Percentiles rank a stretch among this genome's conserved stretches.
phyloP scores from a whole-genome alignment of 306 rosid genomes.

The Leucaena leucocephala region DNA sequence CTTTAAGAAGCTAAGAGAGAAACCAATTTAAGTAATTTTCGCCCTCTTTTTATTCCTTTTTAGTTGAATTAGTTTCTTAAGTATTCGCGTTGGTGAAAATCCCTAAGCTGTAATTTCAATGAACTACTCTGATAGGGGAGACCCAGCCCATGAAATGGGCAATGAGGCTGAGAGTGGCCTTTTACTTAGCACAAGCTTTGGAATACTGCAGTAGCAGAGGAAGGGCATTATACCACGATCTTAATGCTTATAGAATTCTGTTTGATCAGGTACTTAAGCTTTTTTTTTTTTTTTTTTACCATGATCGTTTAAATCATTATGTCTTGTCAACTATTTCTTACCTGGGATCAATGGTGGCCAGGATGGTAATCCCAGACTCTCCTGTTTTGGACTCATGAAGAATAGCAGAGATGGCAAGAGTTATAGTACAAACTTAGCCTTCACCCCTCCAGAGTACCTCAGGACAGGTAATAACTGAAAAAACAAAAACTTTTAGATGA shows the following conservation, averaged over 20 bases:
- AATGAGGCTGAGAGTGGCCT: slow-evolving; percentile 98
- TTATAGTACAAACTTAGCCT: slow-evolving; percentile 94
- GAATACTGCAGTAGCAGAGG: slow-evolving; percentile 89
- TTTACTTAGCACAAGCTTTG: slow-evolving; percentile 92
- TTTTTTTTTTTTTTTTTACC: not conserved
- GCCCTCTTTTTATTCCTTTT: slow-evolving; percentile 15
- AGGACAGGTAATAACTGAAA: slow-evolving; percentile 68
- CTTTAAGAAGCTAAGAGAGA: slow-evolving; percentile 17
- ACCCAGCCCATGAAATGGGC: slow-evolving; percentile 98
- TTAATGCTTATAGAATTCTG: slow-evolving; percentile 93
- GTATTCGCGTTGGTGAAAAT: not conserved
- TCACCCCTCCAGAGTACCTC: slow-evolving; percentile 98
- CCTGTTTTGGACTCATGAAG: slow-evolving; percentile 99
- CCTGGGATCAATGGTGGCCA: slow-evolving; percentile 42
- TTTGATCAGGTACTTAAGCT: slow-evolving; percentile 70
- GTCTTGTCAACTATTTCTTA: slow-evolving; percentile 33
- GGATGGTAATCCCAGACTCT: slow-evolving; percentile 91
- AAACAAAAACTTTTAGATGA: not conserved
- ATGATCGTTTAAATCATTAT: slow-evolving; percentile 5
- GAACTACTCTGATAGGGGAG: slow-evolving; percentile 71
- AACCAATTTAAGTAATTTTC: slow-evolving; percentile 7
- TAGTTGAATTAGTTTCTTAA: slow-evolving; percentile 28
- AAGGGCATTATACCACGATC: slow-evolving; percentile 92
- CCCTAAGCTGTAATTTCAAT: slow-evolving; percentile 40
- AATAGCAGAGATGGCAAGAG: slow-evolving; percentile 98